Conservation (phyloP, 2,329 filamentous ascomycete species). For the Fusarium musae region DNA sequence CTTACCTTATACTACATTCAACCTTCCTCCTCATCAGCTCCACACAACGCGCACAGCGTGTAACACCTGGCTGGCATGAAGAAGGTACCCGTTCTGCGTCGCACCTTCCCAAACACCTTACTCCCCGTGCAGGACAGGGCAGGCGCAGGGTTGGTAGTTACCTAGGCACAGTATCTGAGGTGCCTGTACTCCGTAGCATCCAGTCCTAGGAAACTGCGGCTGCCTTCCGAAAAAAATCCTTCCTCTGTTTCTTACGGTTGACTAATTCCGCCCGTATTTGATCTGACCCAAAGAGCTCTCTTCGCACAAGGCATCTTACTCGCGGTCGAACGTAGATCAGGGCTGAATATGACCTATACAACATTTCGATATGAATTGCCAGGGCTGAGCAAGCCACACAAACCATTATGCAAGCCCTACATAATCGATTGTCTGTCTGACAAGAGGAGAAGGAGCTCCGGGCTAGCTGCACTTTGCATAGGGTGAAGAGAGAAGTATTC, state of each 20-base stretch:
- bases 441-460: conserved; percentile 13
- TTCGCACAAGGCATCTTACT: not conserved
- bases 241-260: conserved; percentile 12
- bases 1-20: not conserved
- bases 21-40: conserved; percentile 8
- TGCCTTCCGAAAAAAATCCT: conserved; percentile 9
- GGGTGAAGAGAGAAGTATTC: not conserved
- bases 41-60: conserved; percentile 28
- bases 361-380: conserved; percentile 17
- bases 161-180: not conserved
- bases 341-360: conserved; percentile 10
- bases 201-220: conserved; percentile 22
- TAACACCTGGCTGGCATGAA: conserved; percentile 8
- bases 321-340: not conserved
- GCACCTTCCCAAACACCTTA: conserved; percentile 27
- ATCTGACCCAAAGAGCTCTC: not conserved
- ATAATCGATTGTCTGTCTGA: conserved; percentile 21
- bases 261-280: not conserved
- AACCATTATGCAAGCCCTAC: conserved; percentile 21
- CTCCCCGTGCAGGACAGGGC: conserved; percentile 2
- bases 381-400: conserved; percentile 18
- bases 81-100: conserved; percentile 8
- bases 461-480: not conserved
- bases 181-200: not conserved
- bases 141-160: conserved; percentile 18